These are phyloP conservation scores for Kazachstania sp. DNA, from an alignment of 1,139 yeast species.

Conservation along the genomic window DNA sequence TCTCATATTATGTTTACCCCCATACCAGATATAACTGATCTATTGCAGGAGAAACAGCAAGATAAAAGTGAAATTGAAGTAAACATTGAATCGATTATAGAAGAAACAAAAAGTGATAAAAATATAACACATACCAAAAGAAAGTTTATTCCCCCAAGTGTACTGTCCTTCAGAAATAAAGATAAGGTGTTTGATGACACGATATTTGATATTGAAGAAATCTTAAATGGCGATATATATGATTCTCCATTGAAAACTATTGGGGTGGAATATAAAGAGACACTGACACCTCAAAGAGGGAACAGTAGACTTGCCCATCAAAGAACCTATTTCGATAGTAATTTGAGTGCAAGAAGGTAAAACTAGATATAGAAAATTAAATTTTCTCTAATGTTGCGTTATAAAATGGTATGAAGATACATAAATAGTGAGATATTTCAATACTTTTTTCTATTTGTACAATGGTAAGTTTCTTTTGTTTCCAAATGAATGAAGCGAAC, in stretches of 20 bases:
- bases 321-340: not conserved
- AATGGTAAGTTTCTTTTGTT: not conserved
- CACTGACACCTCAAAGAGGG: not conserved
- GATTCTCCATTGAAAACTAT: not conserved
- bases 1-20: constrained; percentile 5
- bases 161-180: constrained; percentile 14
- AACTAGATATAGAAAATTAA: no score
- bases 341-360: not conserved
- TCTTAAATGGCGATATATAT: constrained; percentile 9
- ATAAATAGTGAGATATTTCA: no score
- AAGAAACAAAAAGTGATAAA: not conserved
- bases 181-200: constrained; percentile 15
- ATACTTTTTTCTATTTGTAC: not conserved
- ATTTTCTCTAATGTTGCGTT: no score
- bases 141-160: constrained; percentile 13
- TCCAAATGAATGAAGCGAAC: no score
- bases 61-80: constrained; percentile 7
- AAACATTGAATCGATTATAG: constrained; percentile 13
- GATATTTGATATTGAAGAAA: constrained; percentile 11
- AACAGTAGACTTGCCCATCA: not conserved
- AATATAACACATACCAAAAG: not conserved
- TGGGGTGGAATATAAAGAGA: not conserved
- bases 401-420: no score
- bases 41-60: not conserved
- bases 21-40: constrained; percentile 3